phyloP scores from a whole-genome alignment of 495 filamentous ascomycete genomes.

The Aspergillus baeticus region DNA sequence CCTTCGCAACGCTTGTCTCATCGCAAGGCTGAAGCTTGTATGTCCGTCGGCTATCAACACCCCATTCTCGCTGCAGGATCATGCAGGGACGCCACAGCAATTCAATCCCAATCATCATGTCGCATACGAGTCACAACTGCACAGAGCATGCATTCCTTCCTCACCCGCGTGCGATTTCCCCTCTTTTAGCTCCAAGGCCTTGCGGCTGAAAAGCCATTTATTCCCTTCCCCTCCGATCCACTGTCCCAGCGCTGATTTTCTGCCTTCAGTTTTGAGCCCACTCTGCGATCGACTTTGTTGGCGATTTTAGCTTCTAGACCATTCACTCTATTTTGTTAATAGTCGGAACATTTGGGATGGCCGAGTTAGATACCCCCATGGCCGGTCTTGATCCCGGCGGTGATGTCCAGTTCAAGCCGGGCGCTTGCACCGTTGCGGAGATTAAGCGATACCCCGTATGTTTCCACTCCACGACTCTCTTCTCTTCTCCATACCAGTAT shows the following conservation, averaged over 20 bases:
- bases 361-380: conserved; percentile 12
- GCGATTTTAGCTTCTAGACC: neutral
- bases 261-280: neutral
- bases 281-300: neutral
- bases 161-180: no score
- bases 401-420: conserved; percentile 7
- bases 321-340: neutral
- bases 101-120: no score
- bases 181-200: no score
- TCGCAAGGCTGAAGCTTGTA: no score
- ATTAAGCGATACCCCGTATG: neutral
- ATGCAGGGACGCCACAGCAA: no score
- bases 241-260: neutral
- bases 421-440: neutral
- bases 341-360: neutral
- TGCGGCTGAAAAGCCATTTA: neutral
- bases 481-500: no score
- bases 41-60: no score
- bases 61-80: no score
- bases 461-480: neutral
- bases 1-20: no score
- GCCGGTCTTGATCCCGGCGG: neutral
- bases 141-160: no score
- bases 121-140: no score
- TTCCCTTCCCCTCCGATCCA: neutral